Evolutionary conservation across 768 basidiomycete species (phyloP), one percentile per base, ranked within the genome.

Genomic region (Fomitopsis serialis): DNA sequence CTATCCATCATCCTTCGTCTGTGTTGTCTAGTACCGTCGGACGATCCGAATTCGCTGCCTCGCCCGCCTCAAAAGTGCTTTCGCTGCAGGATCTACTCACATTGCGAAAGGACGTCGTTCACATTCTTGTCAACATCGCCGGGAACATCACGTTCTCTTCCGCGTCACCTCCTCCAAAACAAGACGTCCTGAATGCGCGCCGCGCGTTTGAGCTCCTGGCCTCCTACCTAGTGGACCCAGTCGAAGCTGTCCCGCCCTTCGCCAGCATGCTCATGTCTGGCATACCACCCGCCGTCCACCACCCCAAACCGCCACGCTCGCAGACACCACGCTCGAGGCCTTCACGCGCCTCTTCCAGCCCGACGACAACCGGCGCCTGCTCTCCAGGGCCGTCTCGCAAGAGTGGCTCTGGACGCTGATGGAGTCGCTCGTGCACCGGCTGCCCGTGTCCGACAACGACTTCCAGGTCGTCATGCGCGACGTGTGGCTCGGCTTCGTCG

Each of bases 401-500:
- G 61, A 69, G 4, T 79, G 80, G 59, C 66, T 93, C 35, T 80
- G 81, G 73, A 63, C 66, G 44, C 67, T 92, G 32, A 81, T 96
- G 60, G 77, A 79, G 46, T 76, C 81, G 7, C 79, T 96, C 15
- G 78, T 95, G 53, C 85, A 86, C 62, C 83, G 93, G 43, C 77
- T 98, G n/a, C 96, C 96, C 5, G 68, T 97, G 45, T 68, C 79
- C 23, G 86, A 89, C 53, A 67, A 74, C 17, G 93, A 97, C 68
- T 89, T 91, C 66, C 70, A 82, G 62, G 69, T 87, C 56, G 69
- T 72, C 50, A 75, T 81, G 57, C 61, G 65, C 48, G 85, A 90
- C 63, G 63, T 71, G 21, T 92, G 89, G 84, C 67, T 94, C 43
- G 81, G 82, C 40, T 88, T 91, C 67, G 70, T 90, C 57, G 90